Percentiles rank a stretch among this genome's conserved stretches.
phyloP scores from a whole-genome alignment of 163 green algal species.

The Trebouxiophyceae sp. region DNA sequence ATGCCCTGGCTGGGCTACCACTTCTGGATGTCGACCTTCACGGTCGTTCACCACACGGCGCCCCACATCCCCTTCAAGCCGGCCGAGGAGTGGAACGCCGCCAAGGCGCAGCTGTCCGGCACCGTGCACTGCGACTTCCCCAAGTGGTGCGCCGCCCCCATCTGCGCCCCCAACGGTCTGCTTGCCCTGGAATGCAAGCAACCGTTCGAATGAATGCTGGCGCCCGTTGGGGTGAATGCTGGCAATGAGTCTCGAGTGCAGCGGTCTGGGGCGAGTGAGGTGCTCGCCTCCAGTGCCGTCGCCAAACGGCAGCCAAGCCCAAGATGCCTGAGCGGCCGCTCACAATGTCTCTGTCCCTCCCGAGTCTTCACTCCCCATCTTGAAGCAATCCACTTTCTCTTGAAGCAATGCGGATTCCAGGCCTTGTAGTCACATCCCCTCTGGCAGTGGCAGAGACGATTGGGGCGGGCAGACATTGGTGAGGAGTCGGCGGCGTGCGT shows the following conservation, averaged over 20 bases:
- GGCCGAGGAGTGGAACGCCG: conserved; percentile 80
- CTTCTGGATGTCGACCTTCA: conserved; percentile 99
- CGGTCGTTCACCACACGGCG: conserved; percentile 86
- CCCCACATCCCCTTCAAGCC: conserved; percentile 94
- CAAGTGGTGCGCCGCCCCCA: conserved; percentile 8
- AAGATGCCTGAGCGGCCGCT: not conserved
- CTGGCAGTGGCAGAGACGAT: not conserved
- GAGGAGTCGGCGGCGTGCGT: not conserved
- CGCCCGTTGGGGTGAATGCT: no score
- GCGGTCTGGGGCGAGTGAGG: no score
- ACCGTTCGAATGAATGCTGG: not conserved
- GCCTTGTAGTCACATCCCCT: not conserved
- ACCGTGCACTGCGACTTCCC: conserved; percentile 83
- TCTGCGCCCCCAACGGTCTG: no score
- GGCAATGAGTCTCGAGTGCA: no score
- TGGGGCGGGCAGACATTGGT: not conserved
- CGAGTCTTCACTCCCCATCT: not conserved
- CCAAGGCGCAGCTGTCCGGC: conserved; percentile 76
- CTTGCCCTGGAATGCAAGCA: not conserved
- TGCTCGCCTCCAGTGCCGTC: no score
- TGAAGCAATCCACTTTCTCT: no score
- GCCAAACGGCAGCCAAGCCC: not conserved
- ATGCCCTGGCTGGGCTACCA: conserved; percentile 98
- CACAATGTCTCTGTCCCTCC: not conserved
- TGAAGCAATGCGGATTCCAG: not conserved